A percentile compares a stretch with the other conserved stretches of the same genome.
Conservation (phyloP, 768 basidiomycete species). For the Lepiota venenata region DNA sequence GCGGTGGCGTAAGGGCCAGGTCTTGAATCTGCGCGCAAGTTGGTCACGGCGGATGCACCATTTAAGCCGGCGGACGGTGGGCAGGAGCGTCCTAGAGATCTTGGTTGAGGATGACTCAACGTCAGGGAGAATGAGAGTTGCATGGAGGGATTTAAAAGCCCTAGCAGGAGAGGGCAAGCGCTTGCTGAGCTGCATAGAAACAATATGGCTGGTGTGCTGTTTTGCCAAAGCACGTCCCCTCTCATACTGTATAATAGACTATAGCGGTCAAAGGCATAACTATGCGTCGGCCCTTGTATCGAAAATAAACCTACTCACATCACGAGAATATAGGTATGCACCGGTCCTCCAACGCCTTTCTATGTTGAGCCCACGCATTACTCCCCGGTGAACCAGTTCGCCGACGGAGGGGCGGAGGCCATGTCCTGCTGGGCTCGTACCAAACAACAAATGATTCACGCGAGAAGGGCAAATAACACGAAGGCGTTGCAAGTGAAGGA, state of each 20-base stretch:
- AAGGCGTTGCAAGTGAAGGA: slow-evolving; percentile 60
- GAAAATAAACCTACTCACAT: slow-evolving; percentile 35
- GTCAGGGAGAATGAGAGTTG: slow-evolving; percentile 43
- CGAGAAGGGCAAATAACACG: slow-evolving; percentile 65
- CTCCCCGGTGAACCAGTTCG: slow-evolving; percentile 67
- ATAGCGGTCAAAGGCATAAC: slow-evolving; percentile 11
- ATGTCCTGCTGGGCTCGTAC: slow-evolving; percentile 48
- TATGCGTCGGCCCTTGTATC: neutral
- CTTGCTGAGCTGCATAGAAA: slow-evolving; percentile 52
- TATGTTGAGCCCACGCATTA: slow-evolving; percentile 65
- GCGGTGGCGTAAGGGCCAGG: slow-evolving; percentile 28
- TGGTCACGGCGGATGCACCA: slow-evolving; percentile 67
- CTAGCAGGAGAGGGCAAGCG: slow-evolving; percentile 22
- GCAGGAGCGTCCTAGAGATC: slow-evolving; percentile 59
- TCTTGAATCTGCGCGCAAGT: slow-evolving; percentile 55
- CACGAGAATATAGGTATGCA: slow-evolving; percentile 58
- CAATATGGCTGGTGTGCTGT: slow-evolving; percentile 44
- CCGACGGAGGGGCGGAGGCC: slow-evolving; percentile 60
- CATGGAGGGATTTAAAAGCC: slow-evolving; percentile 3
- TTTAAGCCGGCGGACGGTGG: slow-evolving; percentile 63
- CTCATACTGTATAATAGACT: slow-evolving; percentile 72
- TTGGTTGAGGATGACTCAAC: slow-evolving; percentile 53
- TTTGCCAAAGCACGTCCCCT: slow-evolving; percentile 50
- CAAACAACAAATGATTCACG: slow-evolving; percentile 63
- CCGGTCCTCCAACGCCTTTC: slow-evolving; percentile 67